phyloP scores from a whole-genome alignment of 1,284 basidiomycete species.

The Ceratobasidium theobromae region DNA sequence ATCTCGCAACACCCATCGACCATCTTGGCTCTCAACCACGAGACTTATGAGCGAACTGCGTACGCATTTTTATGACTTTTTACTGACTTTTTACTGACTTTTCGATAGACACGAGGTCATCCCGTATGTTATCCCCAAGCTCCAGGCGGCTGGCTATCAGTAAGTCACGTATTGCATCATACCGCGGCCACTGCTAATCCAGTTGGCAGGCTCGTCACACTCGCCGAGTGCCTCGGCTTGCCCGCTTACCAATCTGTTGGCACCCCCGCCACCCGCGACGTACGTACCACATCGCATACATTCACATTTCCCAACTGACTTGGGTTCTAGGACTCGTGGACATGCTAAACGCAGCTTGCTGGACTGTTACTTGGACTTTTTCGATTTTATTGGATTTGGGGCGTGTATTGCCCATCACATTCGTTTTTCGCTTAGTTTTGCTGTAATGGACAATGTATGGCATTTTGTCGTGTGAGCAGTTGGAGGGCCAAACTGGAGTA shows the following conservation, averaged over 20 bases:
- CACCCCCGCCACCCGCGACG: constrained; percentile 12
- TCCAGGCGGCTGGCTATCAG: constrained; percentile 26
- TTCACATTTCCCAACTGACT: background rate
- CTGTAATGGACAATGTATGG: too few species aligned
- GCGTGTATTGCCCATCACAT: too few species aligned
- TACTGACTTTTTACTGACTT: too few species aligned
- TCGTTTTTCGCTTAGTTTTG: too few species aligned
- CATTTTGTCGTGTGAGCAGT: too few species aligned
- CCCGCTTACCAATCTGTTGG: constrained; percentile 20
- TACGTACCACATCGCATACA: background rate
- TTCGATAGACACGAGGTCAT: constrained; percentile 14
- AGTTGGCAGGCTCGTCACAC: constrained; percentile 24
- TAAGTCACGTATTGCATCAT: background rate
- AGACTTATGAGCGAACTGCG: constrained; percentile 25
- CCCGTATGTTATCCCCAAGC: constrained; percentile 21
- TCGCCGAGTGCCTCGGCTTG: constrained; percentile 30
- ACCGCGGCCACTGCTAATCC: background rate
- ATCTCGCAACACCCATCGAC: constrained; percentile 17
- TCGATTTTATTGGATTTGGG: too few species aligned
- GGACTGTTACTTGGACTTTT: too few species aligned
- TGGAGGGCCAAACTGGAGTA: too few species aligned
- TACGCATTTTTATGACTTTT: background rate
- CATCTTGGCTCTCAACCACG: constrained; percentile 34
- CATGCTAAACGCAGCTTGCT: too few species aligned
- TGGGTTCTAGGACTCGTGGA: background rate